Evolutionary conservation across 2,329 filamentous ascomycete species (phyloP).

Genomic region (Penicillium sp.): DNA sequence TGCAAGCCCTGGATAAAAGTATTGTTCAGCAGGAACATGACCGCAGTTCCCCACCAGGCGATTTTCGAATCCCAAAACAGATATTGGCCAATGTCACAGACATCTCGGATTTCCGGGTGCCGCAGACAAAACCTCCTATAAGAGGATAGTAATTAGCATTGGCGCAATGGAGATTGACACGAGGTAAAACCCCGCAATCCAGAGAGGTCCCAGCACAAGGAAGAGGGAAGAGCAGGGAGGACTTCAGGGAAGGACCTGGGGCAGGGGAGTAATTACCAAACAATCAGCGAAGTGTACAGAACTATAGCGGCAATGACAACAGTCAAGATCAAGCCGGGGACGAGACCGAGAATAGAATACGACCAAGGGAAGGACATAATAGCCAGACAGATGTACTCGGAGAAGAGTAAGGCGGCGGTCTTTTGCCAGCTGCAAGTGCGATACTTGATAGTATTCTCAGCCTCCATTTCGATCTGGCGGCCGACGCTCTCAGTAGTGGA

Average conservation of each 20-base stretch:
- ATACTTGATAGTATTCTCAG: conserved; percentile 82
- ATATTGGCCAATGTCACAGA: conserved; percentile 95
- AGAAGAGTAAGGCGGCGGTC: conserved; percentile 88
- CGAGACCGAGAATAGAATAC: conserved; percentile 83
- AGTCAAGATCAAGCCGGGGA: conserved; percentile 84
- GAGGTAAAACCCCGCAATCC: background rate
- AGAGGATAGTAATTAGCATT: conserved; percentile 26
- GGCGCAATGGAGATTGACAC: background rate
- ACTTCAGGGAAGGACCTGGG: too few relatives aligned
- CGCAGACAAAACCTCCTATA: conserved; percentile 85
- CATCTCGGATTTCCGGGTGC: conserved; percentile 88
- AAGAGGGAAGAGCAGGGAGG: background rate
- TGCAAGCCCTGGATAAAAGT: conserved; percentile 88
- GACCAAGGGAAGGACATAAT: conserved; percentile 98
- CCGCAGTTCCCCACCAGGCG: conserved; percentile 69
- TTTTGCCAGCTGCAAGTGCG: conserved; percentile 94
- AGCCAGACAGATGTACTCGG: conserved; percentile 89
- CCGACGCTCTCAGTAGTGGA: conserved; percentile 54
- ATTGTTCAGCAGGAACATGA: conserved; percentile 94
- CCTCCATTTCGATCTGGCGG: conserved; percentile 76
- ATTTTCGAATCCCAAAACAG: conserved; percentile 84
- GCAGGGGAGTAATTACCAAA: conserved; percentile 55
- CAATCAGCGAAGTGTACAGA: conserved; percentile 76
- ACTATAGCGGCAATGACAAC: conserved; percentile 77
- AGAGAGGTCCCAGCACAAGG: background rate